Evolutionary conservation across 192 early-diverging fungal species (phyloP).

Genomic region (Cetraspora pellucida): DNA sequence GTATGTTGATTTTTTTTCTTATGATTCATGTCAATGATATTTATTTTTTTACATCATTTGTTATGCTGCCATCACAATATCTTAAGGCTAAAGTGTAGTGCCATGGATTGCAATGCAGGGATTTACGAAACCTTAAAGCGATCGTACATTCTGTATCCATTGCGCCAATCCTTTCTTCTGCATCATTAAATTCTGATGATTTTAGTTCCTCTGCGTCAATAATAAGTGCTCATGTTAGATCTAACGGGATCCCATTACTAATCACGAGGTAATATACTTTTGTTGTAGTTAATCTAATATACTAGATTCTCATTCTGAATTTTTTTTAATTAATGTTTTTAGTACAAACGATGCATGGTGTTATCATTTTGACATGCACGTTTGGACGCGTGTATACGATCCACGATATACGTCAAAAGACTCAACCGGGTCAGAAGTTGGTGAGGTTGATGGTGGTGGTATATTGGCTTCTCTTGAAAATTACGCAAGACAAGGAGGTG

Average conservation of each 20-base stretch:
- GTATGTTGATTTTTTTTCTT: constrained; percentile 42
- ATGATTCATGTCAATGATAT: background rate
- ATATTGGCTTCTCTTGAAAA: constrained; percentile 36
- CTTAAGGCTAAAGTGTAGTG: too few relatives aligned
- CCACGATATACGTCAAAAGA: constrained; percentile 57
- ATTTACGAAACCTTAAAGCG: constrained; percentile 56
- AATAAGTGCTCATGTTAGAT: constrained; percentile 54
- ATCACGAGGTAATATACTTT: constrained; percentile 46
- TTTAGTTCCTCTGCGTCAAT: constrained; percentile 51
- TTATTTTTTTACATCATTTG: background rate
- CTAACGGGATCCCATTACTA: constrained; percentile 67
- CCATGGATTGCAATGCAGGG: constrained; percentile 48
- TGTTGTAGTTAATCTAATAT: too few relatives aligned
- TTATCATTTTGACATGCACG: constrained; percentile 65
- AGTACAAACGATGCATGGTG: constrained; percentile 59
- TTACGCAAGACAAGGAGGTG: constrained; percentile 28
- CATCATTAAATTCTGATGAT: constrained; percentile 39
- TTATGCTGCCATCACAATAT: background rate
- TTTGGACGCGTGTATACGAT: constrained; percentile 70
- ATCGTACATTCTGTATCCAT: constrained; percentile 61
- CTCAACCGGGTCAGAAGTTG: constrained; percentile 44
- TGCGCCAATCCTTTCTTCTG: constrained; percentile 62
- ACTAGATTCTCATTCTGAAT: too few relatives aligned
- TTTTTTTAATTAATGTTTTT: too few relatives aligned
- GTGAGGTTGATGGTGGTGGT: constrained; percentile 9